Base-by-base conservation (phyloP, 2,329 filamentous ascomycete species). In the Arachnopeziza araneosa region DNA sequence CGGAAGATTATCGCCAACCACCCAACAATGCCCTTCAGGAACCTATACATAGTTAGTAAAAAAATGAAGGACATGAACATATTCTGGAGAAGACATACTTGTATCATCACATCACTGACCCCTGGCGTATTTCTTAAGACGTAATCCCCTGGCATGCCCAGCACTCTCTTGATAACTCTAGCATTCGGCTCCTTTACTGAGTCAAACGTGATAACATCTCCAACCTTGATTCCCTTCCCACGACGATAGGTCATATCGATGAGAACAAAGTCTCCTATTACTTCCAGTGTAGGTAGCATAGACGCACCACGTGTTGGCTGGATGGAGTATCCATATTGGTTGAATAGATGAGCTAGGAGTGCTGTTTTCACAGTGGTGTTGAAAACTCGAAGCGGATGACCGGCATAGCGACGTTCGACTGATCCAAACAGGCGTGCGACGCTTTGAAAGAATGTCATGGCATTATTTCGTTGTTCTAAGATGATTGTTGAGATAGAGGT, bases 21-120 rank as follows among this genome's bases (percentile, higher is more conserved):
- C 78, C 85, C 91, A 98, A 69, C 92, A 96, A 78, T 99, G 95
- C 1, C 95, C 95, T 70, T 89, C 80, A 0, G 95, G 95, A 19
- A 99, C 85, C 90, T 96, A 69, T 24, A 54, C 54, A 59, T n/a
- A 30, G 58, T 63, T 12, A 67, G 62, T 30, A 58, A 56, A 1
- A 19, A 24, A 14, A 24, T 19, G 32, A 55, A 32, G 9, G 26
- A 50, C 9, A 26, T 24, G 23, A 55, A 50, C 9, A 30, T 30
- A 30, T 0, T 19, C 2, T 21, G 14, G 26, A 7, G 2, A 5
- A 19, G 1, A 65, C 68, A 50, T 62, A 72, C 71, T 79, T 89
- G 85, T 21, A 91, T 80, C 83, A 90, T 87, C 24, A 75, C 53
- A 48, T 56, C 52, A 53, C 64, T 56, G 32, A 54, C 67, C 17